Base-by-base conservation (phyloP, 2,329 filamentous ascomycete species). In the Epichloe gansuensis region DNA sequence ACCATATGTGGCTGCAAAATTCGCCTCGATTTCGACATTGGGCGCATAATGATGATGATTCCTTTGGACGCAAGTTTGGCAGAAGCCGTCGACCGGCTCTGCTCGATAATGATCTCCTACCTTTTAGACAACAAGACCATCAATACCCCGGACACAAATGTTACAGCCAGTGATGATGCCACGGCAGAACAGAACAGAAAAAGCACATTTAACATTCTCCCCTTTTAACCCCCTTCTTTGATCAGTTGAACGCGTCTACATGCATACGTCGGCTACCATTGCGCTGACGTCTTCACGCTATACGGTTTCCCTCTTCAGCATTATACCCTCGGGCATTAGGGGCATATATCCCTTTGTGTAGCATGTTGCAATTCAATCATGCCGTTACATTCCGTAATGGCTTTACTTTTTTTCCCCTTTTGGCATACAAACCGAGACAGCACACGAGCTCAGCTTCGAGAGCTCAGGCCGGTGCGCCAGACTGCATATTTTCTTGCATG, bases 101-200 rank as follows among this genome's bases (percentile, higher is more conserved):
- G 21, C 51, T 60, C 2, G 31, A 45, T 17, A 55, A 62, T 12
- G 57, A 57, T n/a, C 51, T 63, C 13, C 53, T 57, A 47, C 59
- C 61, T 65, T 65, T 34, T 58, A 15, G 53, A 15, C 35, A 35
- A 21, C 7, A 31, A 5, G 25, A 23, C 31, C 37, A 48, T 9
- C 23, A 13, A 48, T 11, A 31, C 28, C 28, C 28, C 28, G 28
- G 28, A 31, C 28, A 31, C 25, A 35, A 35, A 8, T 3, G 28
- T 5, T 2, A 44, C 8, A 44, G 21, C 37, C 37, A 31, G 34
- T 46, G 23, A 46, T 4, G 37, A 49, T 12, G 23, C 35, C 3
- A 42, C 47, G 47, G 15, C 17, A 48, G 8, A 15, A n/a, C 23
- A 35, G 25, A 34, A 46, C 11, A 17, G 15, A 9, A 35, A 31